Base-by-base conservation (phyloP, 768 basidiomycete species). In the Pisolithus microcarpus region DNA sequence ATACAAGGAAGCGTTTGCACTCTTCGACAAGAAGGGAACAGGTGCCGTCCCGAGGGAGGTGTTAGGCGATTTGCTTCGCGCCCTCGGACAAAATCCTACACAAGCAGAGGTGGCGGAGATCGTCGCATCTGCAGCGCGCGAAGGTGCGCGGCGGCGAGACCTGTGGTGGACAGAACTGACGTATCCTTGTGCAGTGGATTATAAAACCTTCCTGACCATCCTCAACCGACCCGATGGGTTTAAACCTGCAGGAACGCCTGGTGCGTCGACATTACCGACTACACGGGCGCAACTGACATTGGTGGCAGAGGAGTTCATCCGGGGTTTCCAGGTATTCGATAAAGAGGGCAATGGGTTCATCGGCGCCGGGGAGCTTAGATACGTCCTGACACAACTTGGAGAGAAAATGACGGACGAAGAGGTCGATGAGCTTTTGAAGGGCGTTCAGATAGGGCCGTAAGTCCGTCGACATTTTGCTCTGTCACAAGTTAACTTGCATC, bases 331-430 rank as follows among this genome's bases (percentile, higher is more conserved):
- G 61, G 95, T 98, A 10, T 98, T 99, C 59, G 95, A 98, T 71
- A 87, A 67, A 76, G 83, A 84, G 43, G 84, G 82, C 38, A 84
- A 85, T 51, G 85, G 85, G 1, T 81, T 76, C 66, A 83, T 83
- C 53, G 85, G 84, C 56, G 75, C 76, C 56, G 75, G 80, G 39
- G 80, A 82, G 58, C 68, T 82, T 50, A 71, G 77, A 67, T 94
- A 95, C 65, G 91, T 94, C 24, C 76, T 95, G 26, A 99, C 96
- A 7, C 93, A 94, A 61, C 80, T 99, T 0, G 96, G 96, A 11
- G 96, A 99, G 78, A 97, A 97, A 76, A 94, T 99, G 91, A 67
- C 84, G 7, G 93, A 98, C 64, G 91, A 93, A 57, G 96, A 98
- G 72, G 96, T 97, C 18, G 95, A 98, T 64, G 96, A 99, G 70